A percentile compares a stretch with the other conserved stretches of the same genome.
phyloP scores from a whole-genome alignment of 2,329 filamentous ascomycete genomes.

The Ceratocystis ficicola region DNA sequence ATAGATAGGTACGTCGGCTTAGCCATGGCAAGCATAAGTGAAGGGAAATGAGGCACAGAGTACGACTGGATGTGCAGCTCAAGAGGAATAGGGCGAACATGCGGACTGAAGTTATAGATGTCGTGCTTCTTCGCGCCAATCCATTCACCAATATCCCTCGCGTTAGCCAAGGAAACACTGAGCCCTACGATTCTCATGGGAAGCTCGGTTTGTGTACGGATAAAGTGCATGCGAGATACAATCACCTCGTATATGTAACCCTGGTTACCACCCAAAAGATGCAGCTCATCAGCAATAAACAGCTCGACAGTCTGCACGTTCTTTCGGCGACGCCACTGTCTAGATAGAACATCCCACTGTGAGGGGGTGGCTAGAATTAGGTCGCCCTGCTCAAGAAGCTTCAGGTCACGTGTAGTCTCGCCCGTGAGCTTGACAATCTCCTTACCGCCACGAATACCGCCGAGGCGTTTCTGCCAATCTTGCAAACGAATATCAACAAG shows the following conservation, averaged over 20 bases:
- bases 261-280: slow-evolving; percentile 74
- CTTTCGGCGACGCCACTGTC: slow-evolving; percentile 93
- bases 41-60: slow-evolving; percentile 91
- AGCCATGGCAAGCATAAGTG: slow-evolving; percentile 96
- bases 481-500: slow-evolving; percentile 69
- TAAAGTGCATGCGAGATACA: slow-evolving; percentile 96
- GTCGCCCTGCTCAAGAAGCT: slow-evolving; percentile 75
- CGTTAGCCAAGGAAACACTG: slow-evolving; percentile 84
- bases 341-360: slow-evolving; percentile 92
- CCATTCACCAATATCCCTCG: slow-evolving; percentile 91
- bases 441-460: slow-evolving; percentile 65
- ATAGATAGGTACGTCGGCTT: slow-evolving; percentile 86
- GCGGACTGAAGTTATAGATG: slow-evolving; percentile 96
- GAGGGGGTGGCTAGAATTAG: slow-evolving; percentile 81
- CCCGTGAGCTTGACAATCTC: slow-evolving; percentile 86
- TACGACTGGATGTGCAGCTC: slow-evolving; percentile 94
- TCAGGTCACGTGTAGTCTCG: slow-evolving; percentile 81
- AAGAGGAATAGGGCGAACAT: slow-evolving; percentile 74
- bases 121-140: slow-evolving; percentile 96
- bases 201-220: slow-evolving; percentile 74
- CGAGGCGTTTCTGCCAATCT: slow-evolving; percentile 74
- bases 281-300: slow-evolving; percentile 90
- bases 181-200: slow-evolving; percentile 78
- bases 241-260: slow-evolving; percentile 93
- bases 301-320: slow-evolving; percentile 83